Evolutionary conservation across 768 basidiomycete species (phyloP), one percentile per base, ranked within the genome.

Genomic region (Lentinula lateritia): DNA sequence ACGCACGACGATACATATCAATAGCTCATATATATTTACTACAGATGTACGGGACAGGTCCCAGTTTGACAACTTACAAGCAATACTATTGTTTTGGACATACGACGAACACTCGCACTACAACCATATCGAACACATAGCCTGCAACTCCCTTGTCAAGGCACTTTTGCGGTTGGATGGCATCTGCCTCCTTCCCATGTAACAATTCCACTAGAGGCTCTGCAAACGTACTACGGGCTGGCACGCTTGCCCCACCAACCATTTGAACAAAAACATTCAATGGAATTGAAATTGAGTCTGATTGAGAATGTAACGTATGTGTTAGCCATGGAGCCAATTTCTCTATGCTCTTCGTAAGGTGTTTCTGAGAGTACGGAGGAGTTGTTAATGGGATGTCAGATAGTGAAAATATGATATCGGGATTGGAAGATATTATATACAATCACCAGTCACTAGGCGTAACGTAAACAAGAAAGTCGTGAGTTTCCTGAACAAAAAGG

Each of bases 321-420:
- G 78, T 71, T 0, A 93, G 72, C 92, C 92, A 94, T 0, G 79
- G 72, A 0, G 76, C 68, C 2, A 85, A 86, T 28, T 91, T 80
- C 48, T 92, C 88, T 57, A 92, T 80, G 67, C 87, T 87, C 69
- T 92, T 93, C 32, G 82, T 86, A 4, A 87, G 71, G 2, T 92
- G 84, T 64, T 90, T 93, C 68, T 94, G 92, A 3, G 91, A 92
- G 63, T 84, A 81, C 0, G 88, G 84, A 0, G 84, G 80, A 3
- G 75, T 64, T 0, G 88, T 88, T 68, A 83, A 85, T 0, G 90
- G 89, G 0, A 77, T 84, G 61, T 94, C 92, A 1, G 83, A 78
- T 15, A 93, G 77, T 0, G 91, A 85, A 54, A 90, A 77, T 13
- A 90, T 83, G 16, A 93, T 61, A 65, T 94, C 91, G 0, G 91